phyloP scores from a whole-genome alignment of 805 yeast species.

The Metschnikowia cerradonensis region DNA sequence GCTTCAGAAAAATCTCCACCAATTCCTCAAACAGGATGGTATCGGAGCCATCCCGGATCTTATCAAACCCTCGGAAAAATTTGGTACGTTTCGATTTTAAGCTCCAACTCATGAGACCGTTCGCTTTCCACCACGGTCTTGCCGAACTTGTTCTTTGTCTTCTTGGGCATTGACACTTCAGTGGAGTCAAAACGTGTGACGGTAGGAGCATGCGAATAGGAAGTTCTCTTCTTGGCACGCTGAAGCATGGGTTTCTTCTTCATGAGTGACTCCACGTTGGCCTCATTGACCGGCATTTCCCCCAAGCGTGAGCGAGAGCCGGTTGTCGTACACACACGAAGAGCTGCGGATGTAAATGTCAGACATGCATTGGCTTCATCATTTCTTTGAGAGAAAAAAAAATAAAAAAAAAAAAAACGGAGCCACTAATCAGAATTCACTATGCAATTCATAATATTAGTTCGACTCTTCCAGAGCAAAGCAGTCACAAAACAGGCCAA shows the following conservation, averaged over 20 bases:
- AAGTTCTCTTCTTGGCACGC: slow-evolving; percentile 68
- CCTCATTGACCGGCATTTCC: too few relatives aligned
- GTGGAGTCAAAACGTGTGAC: slow-evolving; percentile 72
- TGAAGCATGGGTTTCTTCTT: slow-evolving; percentile 51
- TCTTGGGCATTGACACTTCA: slow-evolving; percentile 41
- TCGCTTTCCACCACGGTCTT: slow-evolving; percentile 36
- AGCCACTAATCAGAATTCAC: too few relatives aligned
- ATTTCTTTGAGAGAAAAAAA: too few relatives aligned
- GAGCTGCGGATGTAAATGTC: too few relatives aligned
- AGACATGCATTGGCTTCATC: too few relatives aligned
- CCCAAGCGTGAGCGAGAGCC: too few relatives aligned
- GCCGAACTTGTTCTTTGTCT: slow-evolving; percentile 35
- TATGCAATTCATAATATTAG: too few relatives aligned
- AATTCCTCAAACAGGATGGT: slow-evolving; percentile 57
- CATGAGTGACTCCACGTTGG: slow-evolving; percentile 42
- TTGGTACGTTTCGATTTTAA: slow-evolving; percentile 38
- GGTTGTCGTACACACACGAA: too few relatives aligned
- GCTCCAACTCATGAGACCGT: slow-evolving; percentile 35
- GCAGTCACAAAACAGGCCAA: too few relatives aligned
- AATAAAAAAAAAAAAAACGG: too few relatives aligned
- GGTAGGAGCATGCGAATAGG: slow-evolving; percentile 69
- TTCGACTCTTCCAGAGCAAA: too few relatives aligned
- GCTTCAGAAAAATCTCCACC: slow-evolving; percentile 51
- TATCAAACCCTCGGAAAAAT: slow-evolving; percentile 39
- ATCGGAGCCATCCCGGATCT: slow-evolving; percentile 39